A percentile compares a stretch with the other conserved stretches of the same genome.
Evolutionary conservation across 2,329 filamentous ascomycete genomes (phyloP).

Genomic region (Phyllosticta citrichinensis): DNA sequence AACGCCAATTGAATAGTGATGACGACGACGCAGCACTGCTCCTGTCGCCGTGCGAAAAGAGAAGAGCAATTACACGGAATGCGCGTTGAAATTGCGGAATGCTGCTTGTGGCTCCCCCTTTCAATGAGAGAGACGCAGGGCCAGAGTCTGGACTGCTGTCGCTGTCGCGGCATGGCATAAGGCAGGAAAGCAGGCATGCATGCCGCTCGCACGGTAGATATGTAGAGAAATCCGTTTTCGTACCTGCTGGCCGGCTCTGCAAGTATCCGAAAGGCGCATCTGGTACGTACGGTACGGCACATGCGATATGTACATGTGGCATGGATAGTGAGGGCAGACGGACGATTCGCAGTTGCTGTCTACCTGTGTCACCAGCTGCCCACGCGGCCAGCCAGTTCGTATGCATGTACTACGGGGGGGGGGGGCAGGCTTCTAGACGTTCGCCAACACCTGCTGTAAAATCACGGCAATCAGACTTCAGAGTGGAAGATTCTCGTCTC

Average conservation of each 20-base stretch:
- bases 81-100: background rate
- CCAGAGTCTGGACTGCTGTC: background rate
- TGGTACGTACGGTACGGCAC: background rate
- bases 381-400: too few species aligned
- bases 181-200: too few species aligned
- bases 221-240: background rate
- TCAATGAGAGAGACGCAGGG: background rate
- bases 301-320: background rate
- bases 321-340: background rate
- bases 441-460: background rate
- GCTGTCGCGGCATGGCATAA: background rate
- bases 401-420: too few species aligned
- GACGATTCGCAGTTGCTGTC: background rate
- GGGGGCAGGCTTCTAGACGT: background rate
- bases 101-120: background rate
- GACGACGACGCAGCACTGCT: background rate
- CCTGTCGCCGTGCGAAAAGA: background rate
- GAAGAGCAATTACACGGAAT: background rate
- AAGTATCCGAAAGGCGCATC: background rate
- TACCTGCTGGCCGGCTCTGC: background rate
- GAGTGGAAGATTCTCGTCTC: too few species aligned
- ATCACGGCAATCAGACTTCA: too few species aligned
- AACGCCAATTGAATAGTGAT: background rate
- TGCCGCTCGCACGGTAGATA: background rate
- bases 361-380: background rate